A percentile compares a stretch with the other conserved stretches of the same genome.
These are phyloP conservation scores for Meredithiella fracta DNA, from an alignment of 2,329 filamentous ascomycete genomes.

Conservation along the genomic window DNA sequence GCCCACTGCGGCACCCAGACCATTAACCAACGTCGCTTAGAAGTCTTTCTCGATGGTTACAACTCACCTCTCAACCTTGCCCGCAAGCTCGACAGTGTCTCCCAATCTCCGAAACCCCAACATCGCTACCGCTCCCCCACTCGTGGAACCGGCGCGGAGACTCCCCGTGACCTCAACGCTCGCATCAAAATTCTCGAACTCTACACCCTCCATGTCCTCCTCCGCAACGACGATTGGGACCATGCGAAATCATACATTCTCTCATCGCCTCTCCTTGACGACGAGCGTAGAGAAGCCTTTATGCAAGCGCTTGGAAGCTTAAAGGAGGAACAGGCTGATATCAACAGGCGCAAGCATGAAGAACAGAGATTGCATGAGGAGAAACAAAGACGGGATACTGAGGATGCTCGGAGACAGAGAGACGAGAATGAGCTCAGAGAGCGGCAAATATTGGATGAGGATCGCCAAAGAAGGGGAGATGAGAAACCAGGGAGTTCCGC, in stretches of 20 bases:
- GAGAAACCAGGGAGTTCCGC: slow-evolving; percentile 33
- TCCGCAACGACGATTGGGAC: slow-evolving; percentile 88
- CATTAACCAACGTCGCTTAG: slow-evolving; percentile 72
- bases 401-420: slow-evolving; percentile 38
- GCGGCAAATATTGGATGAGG: slow-evolving; percentile 35
- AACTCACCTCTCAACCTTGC: slow-evolving; percentile 56
- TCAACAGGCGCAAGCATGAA: slow-evolving; percentile 48
- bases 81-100: slow-evolving; percentile 37
- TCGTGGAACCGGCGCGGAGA: slow-evolving; percentile 52
- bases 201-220: slow-evolving; percentile 87
- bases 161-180: slow-evolving; percentile 67
- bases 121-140: slow-evolving; percentile 30
- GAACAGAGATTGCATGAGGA: slow-evolving; percentile 41
- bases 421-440: slow-evolving; percentile 44
- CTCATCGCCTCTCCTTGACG: slow-evolving; percentile 73
- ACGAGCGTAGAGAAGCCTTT: slow-evolving; percentile 80
- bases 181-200: slow-evolving; percentile 86
- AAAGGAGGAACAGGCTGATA: slow-evolving; percentile 64
- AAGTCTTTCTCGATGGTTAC: slow-evolving; percentile 56
- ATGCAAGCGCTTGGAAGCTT: slow-evolving; percentile 69
- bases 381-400: slow-evolving; percentile 36
- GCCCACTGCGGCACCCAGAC: slow-evolving; percentile 75
- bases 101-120: slow-evolving; percentile 22
- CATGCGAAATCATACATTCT: slow-evolving; percentile 84
- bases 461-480: slow-evolving; percentile 26